Evolutionary conservation across 1,139 yeast genomes (phyloP).

Genomic region (Candida sanyaensis): DNA sequence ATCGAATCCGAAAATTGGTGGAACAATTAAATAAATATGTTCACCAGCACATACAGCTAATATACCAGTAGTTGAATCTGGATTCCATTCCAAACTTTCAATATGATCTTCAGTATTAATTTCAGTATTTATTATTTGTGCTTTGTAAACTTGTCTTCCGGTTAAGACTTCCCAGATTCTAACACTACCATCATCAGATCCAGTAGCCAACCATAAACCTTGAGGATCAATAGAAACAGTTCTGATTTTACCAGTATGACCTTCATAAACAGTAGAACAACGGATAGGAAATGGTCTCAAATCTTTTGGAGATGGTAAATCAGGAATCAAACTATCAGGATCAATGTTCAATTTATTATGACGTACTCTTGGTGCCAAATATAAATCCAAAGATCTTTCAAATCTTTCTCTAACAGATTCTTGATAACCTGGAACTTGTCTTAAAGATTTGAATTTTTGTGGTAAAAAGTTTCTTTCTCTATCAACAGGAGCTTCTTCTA

Average conservation of each 20-base stretch:
- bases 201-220: slow-evolving; percentile 96
- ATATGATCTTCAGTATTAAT: slow-evolving; percentile 71
- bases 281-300: slow-evolving; percentile 97
- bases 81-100: slow-evolving; percentile 90
- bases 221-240: slow-evolving; percentile 82
- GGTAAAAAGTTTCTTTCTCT: slow-evolving; percentile 82
- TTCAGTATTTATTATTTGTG: slow-evolving; percentile 50
- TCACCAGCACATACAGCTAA: slow-evolving; percentile 88
- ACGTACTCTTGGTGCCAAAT: slow-evolving; percentile 95
- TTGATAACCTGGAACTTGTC: slow-evolving; percentile 93
- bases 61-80: slow-evolving; percentile 69
- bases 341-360: slow-evolving; percentile 89
- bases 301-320: slow-evolving; percentile 95
- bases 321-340: slow-evolving; percentile 95
- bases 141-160: slow-evolving; percentile 86
- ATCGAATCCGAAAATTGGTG: slow-evolving; percentile 89
- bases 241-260: slow-evolving; percentile 84
- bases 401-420: slow-evolving; percentile 87
- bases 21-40: slow-evolving; percentile 72
- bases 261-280: slow-evolving; percentile 80
- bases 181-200: slow-evolving; percentile 96
- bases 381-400: slow-evolving; percentile 90
- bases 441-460: slow-evolving; percentile 74
- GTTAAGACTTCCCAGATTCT: slow-evolving; percentile 95
- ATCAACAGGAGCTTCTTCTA: slow-evolving; percentile 70